Evolutionary conservation across 129 eudicot species (phyloP).

Genomic region (Chrysanthemum seticuspe): DNA sequence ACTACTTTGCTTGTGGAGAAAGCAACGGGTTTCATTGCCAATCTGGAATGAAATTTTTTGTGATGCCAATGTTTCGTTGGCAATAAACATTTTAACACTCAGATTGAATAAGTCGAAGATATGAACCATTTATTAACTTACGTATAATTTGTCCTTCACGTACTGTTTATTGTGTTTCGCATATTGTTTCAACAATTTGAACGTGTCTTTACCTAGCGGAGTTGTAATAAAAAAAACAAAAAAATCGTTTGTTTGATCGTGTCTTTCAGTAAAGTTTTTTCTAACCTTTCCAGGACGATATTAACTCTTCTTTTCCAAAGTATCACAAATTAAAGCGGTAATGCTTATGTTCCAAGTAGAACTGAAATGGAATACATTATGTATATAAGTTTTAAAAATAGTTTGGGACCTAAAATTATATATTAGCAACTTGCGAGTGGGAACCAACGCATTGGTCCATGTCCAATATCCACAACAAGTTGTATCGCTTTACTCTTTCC

Average conservation of each 20-base stretch:
- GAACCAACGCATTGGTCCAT: neutral
- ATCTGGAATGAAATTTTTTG: constrained; percentile 69
- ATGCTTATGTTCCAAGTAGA: too few species aligned
- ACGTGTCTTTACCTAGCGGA: too few species aligned
- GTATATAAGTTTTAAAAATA: neutral
- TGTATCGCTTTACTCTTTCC: neutral
- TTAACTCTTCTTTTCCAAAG: too few species aligned
- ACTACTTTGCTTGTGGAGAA: constrained; percentile 75
- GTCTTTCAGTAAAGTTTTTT: too few species aligned
- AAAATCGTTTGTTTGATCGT: too few species aligned
- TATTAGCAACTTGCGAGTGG: neutral
- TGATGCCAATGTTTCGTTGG: constrained; percentile 67
- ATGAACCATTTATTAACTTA: neutral
- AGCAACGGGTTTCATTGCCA: constrained; percentile 57
- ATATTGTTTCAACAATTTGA: neutral
- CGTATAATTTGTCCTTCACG: neutral
- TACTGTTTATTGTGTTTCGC: neutral
- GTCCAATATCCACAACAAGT: neutral
- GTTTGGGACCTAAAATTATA: too few species aligned
- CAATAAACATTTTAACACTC: neutral
- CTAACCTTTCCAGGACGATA: too few species aligned
- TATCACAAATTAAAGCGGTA: too few species aligned
- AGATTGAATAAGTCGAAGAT: neutral
- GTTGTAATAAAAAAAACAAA: too few species aligned
- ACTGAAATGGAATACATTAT: too few species aligned